Conservation (phyloP, 345 rosid genomes). For the Eucalyptus regnans region DNA sequence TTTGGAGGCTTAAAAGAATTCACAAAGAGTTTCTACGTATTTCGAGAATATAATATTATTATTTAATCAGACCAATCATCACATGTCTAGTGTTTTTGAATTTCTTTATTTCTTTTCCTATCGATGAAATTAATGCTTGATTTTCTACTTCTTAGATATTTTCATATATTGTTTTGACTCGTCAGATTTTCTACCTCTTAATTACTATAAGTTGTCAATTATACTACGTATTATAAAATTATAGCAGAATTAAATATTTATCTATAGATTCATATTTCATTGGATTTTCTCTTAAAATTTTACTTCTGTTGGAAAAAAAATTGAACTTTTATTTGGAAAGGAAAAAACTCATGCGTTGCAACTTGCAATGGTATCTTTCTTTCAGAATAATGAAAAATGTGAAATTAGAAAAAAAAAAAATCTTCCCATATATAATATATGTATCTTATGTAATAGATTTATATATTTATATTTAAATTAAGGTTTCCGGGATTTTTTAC, state of each 20-base stretch:
- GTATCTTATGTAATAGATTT: background rate
- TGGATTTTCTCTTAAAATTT: background rate
- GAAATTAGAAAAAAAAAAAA: background rate
- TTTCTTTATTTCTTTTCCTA: background rate
- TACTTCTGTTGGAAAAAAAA: background rate
- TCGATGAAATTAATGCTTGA: background rate
- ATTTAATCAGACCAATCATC: background rate
- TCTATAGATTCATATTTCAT: background rate
- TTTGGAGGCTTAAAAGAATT: background rate
- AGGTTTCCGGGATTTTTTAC: background rate
- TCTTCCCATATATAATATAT: background rate
- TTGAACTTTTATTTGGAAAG: background rate
- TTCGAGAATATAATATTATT: background rate
- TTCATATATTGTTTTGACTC: background rate
- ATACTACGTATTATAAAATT: background rate
- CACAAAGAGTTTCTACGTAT: background rate
- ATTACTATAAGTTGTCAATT: background rate
- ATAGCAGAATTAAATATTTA: background rate
- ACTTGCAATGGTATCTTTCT: background rate
- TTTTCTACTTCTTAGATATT: background rate
- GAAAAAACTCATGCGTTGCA: background rate
- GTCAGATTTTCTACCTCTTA: background rate
- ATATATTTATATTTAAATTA: background rate
- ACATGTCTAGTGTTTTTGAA: background rate
- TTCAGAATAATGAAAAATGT: background rate